Evolutionary conservation across 345 rosid genomes (phyloP).

Genomic region (Cardamine resedifolia): DNA sequence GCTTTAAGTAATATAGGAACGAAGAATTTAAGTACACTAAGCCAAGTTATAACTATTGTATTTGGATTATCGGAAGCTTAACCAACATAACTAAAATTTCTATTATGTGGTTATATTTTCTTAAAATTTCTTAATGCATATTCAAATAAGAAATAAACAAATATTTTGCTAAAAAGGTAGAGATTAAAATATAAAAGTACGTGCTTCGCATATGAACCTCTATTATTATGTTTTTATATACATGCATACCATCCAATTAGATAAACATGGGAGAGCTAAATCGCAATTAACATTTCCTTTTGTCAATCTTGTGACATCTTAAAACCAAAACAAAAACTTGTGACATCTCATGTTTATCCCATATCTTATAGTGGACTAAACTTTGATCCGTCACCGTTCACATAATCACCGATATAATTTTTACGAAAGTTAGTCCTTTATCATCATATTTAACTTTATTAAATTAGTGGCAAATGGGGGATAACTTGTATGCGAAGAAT

Average conservation of each 20-base stretch:
- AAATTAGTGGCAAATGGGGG: slow-evolving; percentile 25
- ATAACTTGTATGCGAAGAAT: slow-evolving; percentile 35
- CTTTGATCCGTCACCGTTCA: background rate
- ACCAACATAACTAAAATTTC: background rate
- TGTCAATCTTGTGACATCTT: background rate
- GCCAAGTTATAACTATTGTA: background rate
- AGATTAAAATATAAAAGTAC: too few species aligned
- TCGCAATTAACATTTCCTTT: background rate
- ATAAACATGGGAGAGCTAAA: background rate
- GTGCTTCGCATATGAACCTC: background rate
- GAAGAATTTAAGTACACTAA: slow-evolving; percentile 1
- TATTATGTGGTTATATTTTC: background rate
- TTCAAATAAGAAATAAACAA: background rate
- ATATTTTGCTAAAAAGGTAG: background rate
- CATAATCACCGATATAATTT: background rate
- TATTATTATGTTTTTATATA: background rate
- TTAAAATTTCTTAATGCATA: background rate
- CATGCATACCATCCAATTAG: background rate
- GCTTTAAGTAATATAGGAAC: background rate
- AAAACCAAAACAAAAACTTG: background rate
- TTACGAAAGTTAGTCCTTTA: background rate
- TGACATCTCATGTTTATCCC: slow-evolving; percentile 21
- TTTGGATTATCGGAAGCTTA: background rate
- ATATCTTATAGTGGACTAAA: background rate
- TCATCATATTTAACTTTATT: background rate